Evolutionary conservation across 768 basidiomycete species (phyloP), one percentile per base, ranked within the genome.

Genomic region (Mrakia blollopis): DNA sequence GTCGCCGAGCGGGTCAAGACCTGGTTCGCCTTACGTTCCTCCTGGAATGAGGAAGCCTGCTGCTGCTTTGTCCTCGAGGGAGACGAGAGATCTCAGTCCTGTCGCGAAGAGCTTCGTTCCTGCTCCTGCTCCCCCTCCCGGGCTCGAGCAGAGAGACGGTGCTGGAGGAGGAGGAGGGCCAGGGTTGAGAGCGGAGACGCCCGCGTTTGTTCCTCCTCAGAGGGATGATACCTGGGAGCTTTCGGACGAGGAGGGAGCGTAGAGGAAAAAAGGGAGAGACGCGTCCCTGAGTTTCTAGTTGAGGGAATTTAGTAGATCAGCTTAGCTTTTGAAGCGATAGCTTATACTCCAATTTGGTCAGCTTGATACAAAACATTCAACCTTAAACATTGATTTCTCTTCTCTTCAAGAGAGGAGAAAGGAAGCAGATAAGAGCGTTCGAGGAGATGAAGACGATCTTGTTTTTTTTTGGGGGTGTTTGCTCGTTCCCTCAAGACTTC

Each of bases 211-310:
- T 9, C 47, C 63, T 25, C 76, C 76, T 11, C 44, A 52, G 32
- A 39, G 57, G 14, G 76, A 77, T 52, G 70, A 77, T 25, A 73
- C 70, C 30, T 77, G 76, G 76, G 76, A 77, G 52, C 7, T 57
- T 7, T 77, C 76, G 50, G 76, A 77, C 37, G 62, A 77, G 23
- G 76, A 77, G 70, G 70, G 54, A 37, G 39, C n/a, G n/a, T 57
- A 25, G 57, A 57, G 52, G 52, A 54, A 23, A 23, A 21, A n/a
- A n/a, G 52, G 52, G 1, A 2, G 10, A 57, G 57, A 50, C 47
- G 47, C 47, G 47, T 50, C 18, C 16, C 5, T 50, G 47, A 10
- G 44, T 47, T 47, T 47, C 2, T 18, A 4, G 4, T 50, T 50
- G 18, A 7, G 18, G 21, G 47, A 50, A 5, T 41, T 41, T 41